Evolutionary conservation across 352 stramenopile genomes (phyloP).

Genomic region (Phytophthora capsici): DNA sequence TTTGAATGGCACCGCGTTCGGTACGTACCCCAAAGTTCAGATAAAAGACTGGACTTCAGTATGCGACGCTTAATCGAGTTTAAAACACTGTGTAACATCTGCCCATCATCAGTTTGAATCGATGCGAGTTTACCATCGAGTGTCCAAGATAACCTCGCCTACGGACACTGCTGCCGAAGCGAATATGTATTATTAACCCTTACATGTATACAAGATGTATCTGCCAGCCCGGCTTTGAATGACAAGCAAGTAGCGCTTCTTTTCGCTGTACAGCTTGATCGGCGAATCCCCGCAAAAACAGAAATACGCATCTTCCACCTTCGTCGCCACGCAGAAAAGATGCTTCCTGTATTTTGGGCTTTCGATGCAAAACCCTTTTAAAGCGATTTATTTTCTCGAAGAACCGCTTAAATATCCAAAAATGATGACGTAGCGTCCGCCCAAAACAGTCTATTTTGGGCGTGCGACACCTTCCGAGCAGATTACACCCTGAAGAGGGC

Average conservation of each 20-base stretch:
- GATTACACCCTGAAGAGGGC: slow-evolving; percentile 4
- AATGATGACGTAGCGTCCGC: not conserved
- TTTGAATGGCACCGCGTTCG: slow-evolving; percentile 1
- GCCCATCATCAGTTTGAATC: slow-evolving; percentile 4
- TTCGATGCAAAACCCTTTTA: not conserved
- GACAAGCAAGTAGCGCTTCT: slow-evolving; percentile 19
- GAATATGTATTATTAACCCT: no score
- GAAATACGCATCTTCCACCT: slow-evolving; percentile 23
- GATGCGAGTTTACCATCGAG: slow-evolving; percentile 4
- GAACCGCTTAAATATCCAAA: slow-evolving; percentile 5
- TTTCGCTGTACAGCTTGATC: not conserved
- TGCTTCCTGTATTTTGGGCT: slow-evolving; percentile 2
- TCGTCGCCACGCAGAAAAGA: slow-evolving; percentile 13
- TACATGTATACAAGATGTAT: not conserved
- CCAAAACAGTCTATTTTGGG: slow-evolving; percentile 9
- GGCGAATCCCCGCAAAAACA: slow-evolving; percentile 8
- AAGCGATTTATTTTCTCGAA: not conserved
- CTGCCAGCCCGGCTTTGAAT: slow-evolving; percentile 15
- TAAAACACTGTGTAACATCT: not conserved
- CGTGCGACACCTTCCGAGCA: slow-evolving; percentile 21
- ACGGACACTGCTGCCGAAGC: not conserved
- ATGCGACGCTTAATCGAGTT: slow-evolving; percentile 20
- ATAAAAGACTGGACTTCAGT: slow-evolving; percentile 11
- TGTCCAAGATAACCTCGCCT: slow-evolving; percentile 8
- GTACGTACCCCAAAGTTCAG: slow-evolving; percentile 12